Evolutionary conservation across 306 rosid genomes (phyloP).

Genomic region (Sesbania bispinosa): DNA sequence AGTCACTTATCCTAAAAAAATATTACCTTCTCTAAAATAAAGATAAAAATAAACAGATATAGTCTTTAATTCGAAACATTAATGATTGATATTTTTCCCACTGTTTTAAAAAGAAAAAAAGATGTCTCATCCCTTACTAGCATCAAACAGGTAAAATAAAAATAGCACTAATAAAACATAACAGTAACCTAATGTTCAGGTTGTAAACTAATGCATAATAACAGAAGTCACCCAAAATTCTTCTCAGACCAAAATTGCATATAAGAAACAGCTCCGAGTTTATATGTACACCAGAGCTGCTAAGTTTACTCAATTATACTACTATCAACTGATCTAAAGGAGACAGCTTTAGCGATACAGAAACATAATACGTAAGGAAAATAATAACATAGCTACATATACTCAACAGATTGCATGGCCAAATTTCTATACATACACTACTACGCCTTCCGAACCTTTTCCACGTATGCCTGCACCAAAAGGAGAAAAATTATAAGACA

Average conservation of each 20-base stretch:
- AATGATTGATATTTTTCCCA: not conserved
- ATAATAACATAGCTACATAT: slow-evolving; percentile 1
- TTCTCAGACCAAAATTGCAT: not conserved
- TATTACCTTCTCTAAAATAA: no score
- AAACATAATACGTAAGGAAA: slow-evolving; percentile 25
- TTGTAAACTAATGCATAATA: not conserved
- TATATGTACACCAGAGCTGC: slow-evolving; percentile 18
- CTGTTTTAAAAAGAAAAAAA: not conserved
- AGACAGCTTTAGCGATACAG: not conserved
- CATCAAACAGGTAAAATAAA: not conserved
- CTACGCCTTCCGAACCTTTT: slow-evolving; percentile 55
- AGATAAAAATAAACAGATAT: no score
- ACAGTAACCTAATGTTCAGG: not conserved
- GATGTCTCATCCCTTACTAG: not conserved
- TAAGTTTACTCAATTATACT: slow-evolving; percentile 20
- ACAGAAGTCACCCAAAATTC: not conserved
- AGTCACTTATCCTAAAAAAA: no score
- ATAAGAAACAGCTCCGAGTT: not conserved
- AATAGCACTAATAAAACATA: not conserved
- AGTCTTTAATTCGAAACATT: no score
- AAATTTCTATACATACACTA: slow-evolving; percentile 16
- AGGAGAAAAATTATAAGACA: not conserved
- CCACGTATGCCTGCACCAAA: slow-evolving; percentile 75
- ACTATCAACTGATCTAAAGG: slow-evolving; percentile 28
- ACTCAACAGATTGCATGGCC: slow-evolving; percentile 18